These are phyloP conservation scores for Stygiomarasmius scandens DNA, from an alignment of 1,284 basidiomycete genomes.

Conservation along the genomic window DNA sequence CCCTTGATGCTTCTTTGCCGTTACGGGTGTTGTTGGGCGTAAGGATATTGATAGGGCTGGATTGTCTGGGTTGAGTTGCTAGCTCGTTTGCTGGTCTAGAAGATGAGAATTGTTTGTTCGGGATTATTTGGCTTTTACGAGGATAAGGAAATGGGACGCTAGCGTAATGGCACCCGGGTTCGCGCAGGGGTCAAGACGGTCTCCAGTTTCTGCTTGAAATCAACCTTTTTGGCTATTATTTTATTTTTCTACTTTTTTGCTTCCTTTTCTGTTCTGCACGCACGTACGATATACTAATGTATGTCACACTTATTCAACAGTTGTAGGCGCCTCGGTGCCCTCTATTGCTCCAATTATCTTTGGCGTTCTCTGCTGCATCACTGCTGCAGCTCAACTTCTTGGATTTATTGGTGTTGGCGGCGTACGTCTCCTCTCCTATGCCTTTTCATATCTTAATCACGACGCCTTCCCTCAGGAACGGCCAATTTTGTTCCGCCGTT, in stretches of 20 bases:
- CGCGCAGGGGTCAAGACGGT: too few relatives aligned
- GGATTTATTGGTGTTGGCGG: conserved; percentile 83
- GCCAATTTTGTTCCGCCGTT: conserved; percentile 73
- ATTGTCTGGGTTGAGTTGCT: too few relatives aligned
- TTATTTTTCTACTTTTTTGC: neutral
- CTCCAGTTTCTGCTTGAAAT: too few relatives aligned
- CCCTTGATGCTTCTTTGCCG: too few relatives aligned
- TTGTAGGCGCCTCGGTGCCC: conserved; percentile 83
- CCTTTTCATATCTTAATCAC: conserved; percentile 3
- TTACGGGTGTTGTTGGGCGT: too few relatives aligned
- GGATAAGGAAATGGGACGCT: too few relatives aligned
- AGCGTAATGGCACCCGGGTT: too few relatives aligned
- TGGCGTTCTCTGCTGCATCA: conserved; percentile 74
- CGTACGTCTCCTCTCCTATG: conserved; percentile 42
- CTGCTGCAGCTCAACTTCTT: conserved; percentile 71
- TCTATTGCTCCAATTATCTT: conserved; percentile 74
- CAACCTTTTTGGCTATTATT: neutral
- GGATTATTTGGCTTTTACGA: too few relatives aligned
- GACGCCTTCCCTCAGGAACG: conserved; percentile 61
- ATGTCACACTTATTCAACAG: conserved; percentile 40
- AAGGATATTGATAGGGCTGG: too few relatives aligned
- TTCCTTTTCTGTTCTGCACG: neutral
- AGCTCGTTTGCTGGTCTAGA: too few relatives aligned
- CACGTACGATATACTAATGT: too few relatives aligned
- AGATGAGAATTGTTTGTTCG: too few relatives aligned